Evolutionary conservation across 306 rosid species (phyloP), one percentile per base, ranked within the genome.

Genomic region (Cucurbita pepo): DNA sequence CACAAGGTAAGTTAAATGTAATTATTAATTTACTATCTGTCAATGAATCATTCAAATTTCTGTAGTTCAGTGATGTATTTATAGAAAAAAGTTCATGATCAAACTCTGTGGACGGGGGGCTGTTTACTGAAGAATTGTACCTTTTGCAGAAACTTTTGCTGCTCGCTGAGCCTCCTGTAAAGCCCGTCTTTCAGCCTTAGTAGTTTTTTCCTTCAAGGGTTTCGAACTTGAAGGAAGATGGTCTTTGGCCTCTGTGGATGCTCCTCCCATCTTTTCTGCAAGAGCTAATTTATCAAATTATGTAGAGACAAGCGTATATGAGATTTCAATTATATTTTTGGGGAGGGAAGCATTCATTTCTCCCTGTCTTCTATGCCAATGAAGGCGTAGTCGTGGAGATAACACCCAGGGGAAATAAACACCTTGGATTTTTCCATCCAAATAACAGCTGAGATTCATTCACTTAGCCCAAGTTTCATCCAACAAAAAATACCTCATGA

Each of bases 91-190:
- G 41, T 14, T 58, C 64, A 11, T 13, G 40, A 58, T 11, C 16
- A 30, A 58, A 30, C 64, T 58, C 41, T 0, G 34, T 30, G 34
- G 34, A 30, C 3, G 3, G 34, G 34, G 34, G 3, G 34, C 34
- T 30, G 34, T 30, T 30, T 30, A 30, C 34, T 30, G 34, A 30
- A 30, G 34, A 30, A 12, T 43, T 43, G 16, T 18, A 91, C 96
- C 97, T 86, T 86, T 92, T 40, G 85, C 74, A 13, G 82, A 80
- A 61, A 86, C 85, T 82, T 91, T 91, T 41, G 88, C 89, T 76
- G 92, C 95, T 65, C 96, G 88, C 57, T 92, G 96, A 67, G 92
- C 95, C 79, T 92, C 96, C 80, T 92, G 97, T 75, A 88, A 48
- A 43, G 96, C 91, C 30, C 92, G 92, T 56, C 95, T 88, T 81